Evolutionary conservation across 768 basidiomycete species (phyloP), one percentile per base, ranked within the genome.

Genomic region (Ramaria sp.): DNA sequence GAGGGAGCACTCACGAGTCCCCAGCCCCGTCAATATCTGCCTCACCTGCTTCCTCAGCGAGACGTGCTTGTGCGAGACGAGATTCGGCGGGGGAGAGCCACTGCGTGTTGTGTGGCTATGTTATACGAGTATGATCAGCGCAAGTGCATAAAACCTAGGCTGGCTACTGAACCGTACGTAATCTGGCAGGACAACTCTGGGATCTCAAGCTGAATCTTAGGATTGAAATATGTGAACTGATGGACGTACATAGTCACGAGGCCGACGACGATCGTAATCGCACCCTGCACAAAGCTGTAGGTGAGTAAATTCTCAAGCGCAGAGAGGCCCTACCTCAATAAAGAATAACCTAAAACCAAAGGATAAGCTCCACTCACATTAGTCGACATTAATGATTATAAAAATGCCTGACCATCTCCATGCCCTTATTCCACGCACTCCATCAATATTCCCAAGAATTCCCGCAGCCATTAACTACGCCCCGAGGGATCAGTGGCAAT

Each of bases 391-490:
- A 32, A 2, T 7, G 18, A 37, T 6, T 22, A 50, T 8, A 32
- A 37, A n/a, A 24, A 16, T 12, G 15, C 3, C 70, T 56, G 56
- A 80, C 81, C 79, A 88, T 70, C 81, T 61, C 85, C 85, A 88
- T 9, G 82, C 83, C 25, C 79, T 63, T 39, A 84, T 79, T 1
- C 84, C 85, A 3, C 76, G 69, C 49, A 71, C 73, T 1, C 82
- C 84, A 57, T 88, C 76, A 83, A 88, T 83, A 41, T 72, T 74
- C 1, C 72, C 68, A 16, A 90, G 71, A 52, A 88, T 83, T 10
- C 82, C 85, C n/a, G 85, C 85, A 15, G 84, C 87, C 61, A 87
- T 77, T 5, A 86, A 64, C 78, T 84, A 57, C 18, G 34, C 57
- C 37, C 6, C 48, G 53, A 36, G 10, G 25, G 8, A 8, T 24